Percentiles rank a stretch among this genome's conserved stretches.
Conservation (phyloP, 1,284 basidiomycete species). For the Marasmius tenuissimus region DNA sequence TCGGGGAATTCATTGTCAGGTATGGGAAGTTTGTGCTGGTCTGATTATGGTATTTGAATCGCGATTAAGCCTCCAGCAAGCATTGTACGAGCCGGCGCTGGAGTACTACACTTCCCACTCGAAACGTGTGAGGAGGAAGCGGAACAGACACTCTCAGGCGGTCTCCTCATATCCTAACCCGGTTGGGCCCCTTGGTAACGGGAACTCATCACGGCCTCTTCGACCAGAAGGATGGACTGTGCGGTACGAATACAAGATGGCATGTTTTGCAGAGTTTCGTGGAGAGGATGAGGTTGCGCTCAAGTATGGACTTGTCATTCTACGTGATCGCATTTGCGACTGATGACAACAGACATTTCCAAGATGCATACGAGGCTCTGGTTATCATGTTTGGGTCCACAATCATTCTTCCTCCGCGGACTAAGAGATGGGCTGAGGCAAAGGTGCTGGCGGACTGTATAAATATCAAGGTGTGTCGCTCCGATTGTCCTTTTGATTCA, state of each 20-base stretch:
- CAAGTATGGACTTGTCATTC: slow-evolving; percentile 51
- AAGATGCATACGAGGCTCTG: slow-evolving; percentile 84
- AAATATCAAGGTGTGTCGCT: slow-evolving; percentile 69
- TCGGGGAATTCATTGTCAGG: slow-evolving; percentile 85
- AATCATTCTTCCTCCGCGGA: slow-evolving; percentile 83
- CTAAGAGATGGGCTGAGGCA: slow-evolving; percentile 97
- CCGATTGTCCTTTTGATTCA: neutral
- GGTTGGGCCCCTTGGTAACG: slow-evolving; percentile 41
- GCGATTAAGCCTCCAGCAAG: slow-evolving; percentile 72
- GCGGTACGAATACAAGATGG: slow-evolving; percentile 97
- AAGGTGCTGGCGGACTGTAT: slow-evolving; percentile 95
- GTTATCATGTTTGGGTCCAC: slow-evolving; percentile 87
- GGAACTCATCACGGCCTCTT: slow-evolving; percentile 55
- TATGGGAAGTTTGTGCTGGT: slow-evolving; percentile 24
- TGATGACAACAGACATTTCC: slow-evolving; percentile 71
- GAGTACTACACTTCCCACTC: slow-evolving; percentile 94
- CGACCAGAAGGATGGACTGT: slow-evolving; percentile 91
- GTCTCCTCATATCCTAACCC: slow-evolving; percentile 46
- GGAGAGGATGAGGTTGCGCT: slow-evolving; percentile 88
- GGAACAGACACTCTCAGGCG: slow-evolving; percentile 70
- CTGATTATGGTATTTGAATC: neutral
- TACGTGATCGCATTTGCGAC: slow-evolving; percentile 6
- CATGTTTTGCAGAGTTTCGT: slow-evolving; percentile 91
- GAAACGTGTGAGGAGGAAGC: slow-evolving; percentile 87
- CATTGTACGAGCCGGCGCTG: slow-evolving; percentile 83